Evolutionary conservation across 345 rosid species (phyloP).

Genomic region (Lagerstroemia speciosa): DNA sequence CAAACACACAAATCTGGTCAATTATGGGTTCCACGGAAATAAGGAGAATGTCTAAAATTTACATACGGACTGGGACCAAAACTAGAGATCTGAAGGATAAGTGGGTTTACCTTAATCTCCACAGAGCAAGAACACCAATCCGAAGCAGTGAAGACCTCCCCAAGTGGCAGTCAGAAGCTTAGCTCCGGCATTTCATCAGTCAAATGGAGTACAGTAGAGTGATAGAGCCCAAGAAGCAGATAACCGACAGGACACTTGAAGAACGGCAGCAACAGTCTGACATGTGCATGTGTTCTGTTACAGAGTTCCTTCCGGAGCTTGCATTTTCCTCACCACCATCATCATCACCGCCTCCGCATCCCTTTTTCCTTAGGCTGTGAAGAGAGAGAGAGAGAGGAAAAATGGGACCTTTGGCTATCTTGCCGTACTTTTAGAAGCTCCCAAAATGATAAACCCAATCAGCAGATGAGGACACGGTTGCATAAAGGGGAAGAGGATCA

Average conservation of each 20-base stretch:
- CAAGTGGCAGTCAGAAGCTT: constrained; percentile 1
- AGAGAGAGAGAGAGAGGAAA: neutral
- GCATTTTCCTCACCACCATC: neutral
- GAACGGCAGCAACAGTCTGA: neutral
- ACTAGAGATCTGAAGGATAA: neutral
- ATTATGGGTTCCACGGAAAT: neutral
- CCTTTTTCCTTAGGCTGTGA: neutral
- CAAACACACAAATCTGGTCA: constrained; percentile 1
- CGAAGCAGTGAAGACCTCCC: neutral
- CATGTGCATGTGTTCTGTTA: constrained; percentile 2
- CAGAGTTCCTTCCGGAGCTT: neutral
- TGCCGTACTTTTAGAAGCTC: constrained; percentile 2
- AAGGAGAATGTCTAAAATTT: neutral
- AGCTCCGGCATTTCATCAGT: constrained; percentile 1
- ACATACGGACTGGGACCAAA: neutral
- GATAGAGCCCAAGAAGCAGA: neutral
- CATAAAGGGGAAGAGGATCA: neutral
- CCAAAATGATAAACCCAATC: constrained; percentile 13
- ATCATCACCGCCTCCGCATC: neutral
- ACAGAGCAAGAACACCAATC: neutral
- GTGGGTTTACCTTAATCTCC: constrained; percentile 2
- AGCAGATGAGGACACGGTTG: neutral
- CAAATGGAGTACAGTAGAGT: constrained; percentile 4
- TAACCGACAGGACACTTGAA: neutral
- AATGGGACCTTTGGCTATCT: neutral